These are phyloP conservation scores for Barbatosphaeria neglecta DNA, from an alignment of 495 filamentous ascomycete species.

Conservation along the genomic window DNA sequence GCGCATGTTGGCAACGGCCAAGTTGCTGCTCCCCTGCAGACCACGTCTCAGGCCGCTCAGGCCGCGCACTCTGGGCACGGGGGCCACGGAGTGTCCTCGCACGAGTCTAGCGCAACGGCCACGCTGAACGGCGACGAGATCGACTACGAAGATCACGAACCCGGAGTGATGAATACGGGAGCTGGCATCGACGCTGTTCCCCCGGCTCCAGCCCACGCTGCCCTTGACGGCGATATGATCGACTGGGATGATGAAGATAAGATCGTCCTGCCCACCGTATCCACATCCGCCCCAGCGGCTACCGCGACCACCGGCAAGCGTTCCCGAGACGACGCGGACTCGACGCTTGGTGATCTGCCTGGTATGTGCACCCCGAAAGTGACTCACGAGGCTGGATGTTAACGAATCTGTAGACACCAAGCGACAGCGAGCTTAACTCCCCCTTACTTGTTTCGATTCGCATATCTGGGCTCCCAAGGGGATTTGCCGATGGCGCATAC, in stretches of 20 bases:
- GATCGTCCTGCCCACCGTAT: constrained; percentile 1
- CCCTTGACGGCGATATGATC: constrained; percentile 25
- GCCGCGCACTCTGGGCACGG: not conserved
- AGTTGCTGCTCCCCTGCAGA: constrained; percentile 4
- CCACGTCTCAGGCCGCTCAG: not conserved
- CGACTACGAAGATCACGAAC: constrained; percentile 30
- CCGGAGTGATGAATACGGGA: no score
- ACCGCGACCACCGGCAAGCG: constrained; percentile 12
- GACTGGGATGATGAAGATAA: constrained; percentile 28
- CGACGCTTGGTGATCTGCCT: not conserved
- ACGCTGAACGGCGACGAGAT: constrained; percentile 38
- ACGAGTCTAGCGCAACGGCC: constrained; percentile 25
- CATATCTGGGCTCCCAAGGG: no score
- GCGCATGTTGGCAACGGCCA: not conserved
- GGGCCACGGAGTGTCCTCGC: constrained; percentile 5
- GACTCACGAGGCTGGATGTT: constrained; percentile 6
- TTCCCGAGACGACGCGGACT: constrained; percentile 7
- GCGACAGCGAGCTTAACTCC: constrained; percentile 36
- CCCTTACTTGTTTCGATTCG: not conserved
- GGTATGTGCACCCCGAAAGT: not conserved
- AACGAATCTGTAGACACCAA: constrained; percentile 29
- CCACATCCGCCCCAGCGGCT: constrained; percentile 3
- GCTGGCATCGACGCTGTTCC: not conserved
- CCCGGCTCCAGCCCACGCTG: not conserved
- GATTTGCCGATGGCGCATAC: no score